Conservation (phyloP, 2,329 filamentous ascomycete species). For the Plenodomus tracheiphilus region DNA sequence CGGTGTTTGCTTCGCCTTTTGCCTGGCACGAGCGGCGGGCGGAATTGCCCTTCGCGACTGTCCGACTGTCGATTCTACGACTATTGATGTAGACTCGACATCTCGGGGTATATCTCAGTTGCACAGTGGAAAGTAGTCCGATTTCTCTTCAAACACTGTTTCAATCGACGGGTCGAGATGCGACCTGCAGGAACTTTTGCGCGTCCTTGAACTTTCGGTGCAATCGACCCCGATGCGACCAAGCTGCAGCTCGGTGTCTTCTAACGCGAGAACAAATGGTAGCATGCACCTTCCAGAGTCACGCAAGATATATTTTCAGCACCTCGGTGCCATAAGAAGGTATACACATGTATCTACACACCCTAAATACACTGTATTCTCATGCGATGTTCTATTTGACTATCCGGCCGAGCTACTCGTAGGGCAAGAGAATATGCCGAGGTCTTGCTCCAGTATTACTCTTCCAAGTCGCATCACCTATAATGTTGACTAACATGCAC, state of each 20-base stretch:
- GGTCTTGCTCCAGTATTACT: no score
- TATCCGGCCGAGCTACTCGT: background rate
- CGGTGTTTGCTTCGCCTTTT: constrained; percentile 28
- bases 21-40: constrained; percentile 16
- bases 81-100: background rate
- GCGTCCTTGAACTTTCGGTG: background rate
- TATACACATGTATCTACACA: background rate
- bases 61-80: background rate
- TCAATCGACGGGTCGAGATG: background rate
- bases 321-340: background rate
- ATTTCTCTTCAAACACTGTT: background rate
- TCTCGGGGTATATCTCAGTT: background rate
- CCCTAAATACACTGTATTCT: background rate
- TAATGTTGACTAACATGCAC: no score
- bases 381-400: background rate
- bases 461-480: no score
- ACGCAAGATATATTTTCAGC: background rate
- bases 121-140: background rate
- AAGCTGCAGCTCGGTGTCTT: constrained; percentile 7
- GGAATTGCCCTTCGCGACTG: constrained; percentile 14
- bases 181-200: background rate
- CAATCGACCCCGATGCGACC: constrained; percentile 6
- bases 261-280: constrained; percentile 7
- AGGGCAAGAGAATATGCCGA: background rate
- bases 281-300: background rate